phyloP scores from a whole-genome alignment of 495 filamentous ascomycete genomes.

The Aspergillus indologenus region DNA sequence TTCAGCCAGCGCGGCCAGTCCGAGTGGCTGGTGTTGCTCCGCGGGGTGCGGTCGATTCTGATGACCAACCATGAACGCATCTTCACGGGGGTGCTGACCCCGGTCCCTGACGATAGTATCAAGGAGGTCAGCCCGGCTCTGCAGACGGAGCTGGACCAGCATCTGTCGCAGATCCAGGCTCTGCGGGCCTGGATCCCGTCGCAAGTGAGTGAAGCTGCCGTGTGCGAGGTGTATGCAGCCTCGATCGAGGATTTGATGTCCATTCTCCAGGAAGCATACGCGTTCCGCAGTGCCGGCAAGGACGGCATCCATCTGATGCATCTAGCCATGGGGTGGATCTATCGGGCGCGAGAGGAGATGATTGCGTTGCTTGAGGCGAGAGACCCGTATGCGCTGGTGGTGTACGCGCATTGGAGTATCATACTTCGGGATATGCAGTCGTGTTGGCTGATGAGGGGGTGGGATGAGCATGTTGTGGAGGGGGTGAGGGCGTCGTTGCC shows the following conservation, averaged over 20 bases:
- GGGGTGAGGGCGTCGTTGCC: conserved; percentile 27
- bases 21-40: conserved; percentile 46
- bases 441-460: conserved; percentile 38
- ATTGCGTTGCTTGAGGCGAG: conserved; percentile 31
- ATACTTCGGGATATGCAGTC: conserved; percentile 34
- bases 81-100: conserved; percentile 30
- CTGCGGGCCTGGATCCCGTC: conserved; percentile 18
- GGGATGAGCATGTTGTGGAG: conserved; percentile 37
- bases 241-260: conserved; percentile 19
- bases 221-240: conserved; percentile 8
- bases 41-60: conserved; percentile 40
- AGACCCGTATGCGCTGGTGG: conserved; percentile 35
- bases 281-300: conserved; percentile 11
- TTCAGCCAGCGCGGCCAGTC: conserved; percentile 37
- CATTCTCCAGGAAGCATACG: conserved; percentile 25
- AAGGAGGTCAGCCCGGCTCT: conserved; percentile 12
- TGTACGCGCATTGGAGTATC: conserved; percentile 42
- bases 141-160: conserved; percentile 18
- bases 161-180: conserved; percentile 17
- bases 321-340: conserved; percentile 35
- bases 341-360: conserved; percentile 32
- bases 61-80: conserved; percentile 19
- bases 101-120: conserved; percentile 5
- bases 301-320: conserved; percentile 24
- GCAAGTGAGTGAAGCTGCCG: not conserved